Evolutionary conservation across 805 yeast genomes (phyloP).

Genomic region (Ogataea philodendri): DNA sequence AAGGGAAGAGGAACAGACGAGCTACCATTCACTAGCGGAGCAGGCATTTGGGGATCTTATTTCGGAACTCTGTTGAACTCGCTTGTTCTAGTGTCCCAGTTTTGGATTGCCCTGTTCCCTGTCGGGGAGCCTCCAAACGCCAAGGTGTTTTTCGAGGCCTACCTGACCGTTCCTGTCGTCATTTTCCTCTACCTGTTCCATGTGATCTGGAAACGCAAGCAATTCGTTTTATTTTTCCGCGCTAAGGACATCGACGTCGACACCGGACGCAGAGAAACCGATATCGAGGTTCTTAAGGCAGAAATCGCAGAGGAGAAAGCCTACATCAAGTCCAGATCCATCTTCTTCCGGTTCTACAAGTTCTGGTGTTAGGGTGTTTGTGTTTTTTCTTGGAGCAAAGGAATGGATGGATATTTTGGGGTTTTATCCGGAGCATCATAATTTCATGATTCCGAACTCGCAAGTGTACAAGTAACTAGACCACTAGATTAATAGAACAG

Average conservation of each 20-base stretch:
- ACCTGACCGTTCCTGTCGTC: conserved; percentile 61
- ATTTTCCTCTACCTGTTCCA: conserved; percentile 42
- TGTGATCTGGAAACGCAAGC: conserved; percentile 37
- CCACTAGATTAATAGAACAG: too few relatives aligned
- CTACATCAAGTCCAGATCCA: conserved; percentile 42
- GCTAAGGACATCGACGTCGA: conserved; percentile 54
- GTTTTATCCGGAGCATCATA: too few relatives aligned
- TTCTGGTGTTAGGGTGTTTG: conserved; percentile 47
- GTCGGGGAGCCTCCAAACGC: conserved; percentile 51
- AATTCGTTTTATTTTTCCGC: conserved; percentile 45
- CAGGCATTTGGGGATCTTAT: conserved; percentile 64
- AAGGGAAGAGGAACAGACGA: conserved; percentile 69
- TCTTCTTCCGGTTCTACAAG: conserved; percentile 46
- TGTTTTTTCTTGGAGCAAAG: neutral
- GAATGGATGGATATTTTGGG: neutral
- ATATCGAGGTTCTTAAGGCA: conserved; percentile 50
- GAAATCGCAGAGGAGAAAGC: conserved; percentile 57
- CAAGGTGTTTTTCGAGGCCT: conserved; percentile 55
- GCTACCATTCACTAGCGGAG: conserved; percentile 60
- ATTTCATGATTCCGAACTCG: too few relatives aligned
- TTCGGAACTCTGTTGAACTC: conserved; percentile 57
- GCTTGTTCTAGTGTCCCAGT: conserved; percentile 66
- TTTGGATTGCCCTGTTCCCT: conserved; percentile 80
- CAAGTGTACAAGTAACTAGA: too few relatives aligned
- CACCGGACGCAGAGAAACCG: conserved; percentile 59